Evolutionary conservation across 306 rosid species (phyloP), one percentile per base, ranked within the genome.

Genomic region (Astragalus membranaceus): DNA sequence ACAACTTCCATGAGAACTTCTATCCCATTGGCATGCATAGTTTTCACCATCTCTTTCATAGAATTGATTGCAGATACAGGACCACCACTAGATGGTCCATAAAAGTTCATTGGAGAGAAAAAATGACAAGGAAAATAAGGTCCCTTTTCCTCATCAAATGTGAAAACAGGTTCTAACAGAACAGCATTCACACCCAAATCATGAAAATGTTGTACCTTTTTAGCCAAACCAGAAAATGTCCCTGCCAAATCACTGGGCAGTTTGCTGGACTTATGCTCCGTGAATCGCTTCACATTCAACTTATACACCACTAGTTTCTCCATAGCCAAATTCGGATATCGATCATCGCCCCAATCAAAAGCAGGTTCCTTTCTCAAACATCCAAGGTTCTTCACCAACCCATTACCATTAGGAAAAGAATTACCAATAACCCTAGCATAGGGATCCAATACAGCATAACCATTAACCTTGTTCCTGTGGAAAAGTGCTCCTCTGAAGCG

Each of bases 1-100:
- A 86, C 96, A 79, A 94, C 96, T 82, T 94, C 98, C 82, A 91
- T 43, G 4, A 88, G 76, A 81, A 94, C 96, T 82, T 94, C 96
- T 67, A 94, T 75, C 49, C 96, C 95, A 59, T 87, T 83, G 64
- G 90, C 89, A 81, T 90, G 98, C 86, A 88, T 73, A 79, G 71
- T 67, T 73, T 84, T 90, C 65, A 90, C 87, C 98, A 90, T 90
- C 79, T 84, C 92, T 76, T 94, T 94, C 85, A 87, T 80, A 20
- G 97, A 85, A 74, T 68, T 81, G 52, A 84, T 69, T 11, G 92
- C 51, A 53, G 95, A 86, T 46, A 83, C 30, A 63, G 95, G 76
- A 54, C 63, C 85, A 33, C 83, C 84, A 33, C 84, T 81, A 65
- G 98, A 83, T 52, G 89, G 89, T 67, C 92, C 96, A 59, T 80